Evolutionary conservation across 2,329 filamentous ascomycete species (phyloP).

Genomic region (Amesomyces nigricolor): DNA sequence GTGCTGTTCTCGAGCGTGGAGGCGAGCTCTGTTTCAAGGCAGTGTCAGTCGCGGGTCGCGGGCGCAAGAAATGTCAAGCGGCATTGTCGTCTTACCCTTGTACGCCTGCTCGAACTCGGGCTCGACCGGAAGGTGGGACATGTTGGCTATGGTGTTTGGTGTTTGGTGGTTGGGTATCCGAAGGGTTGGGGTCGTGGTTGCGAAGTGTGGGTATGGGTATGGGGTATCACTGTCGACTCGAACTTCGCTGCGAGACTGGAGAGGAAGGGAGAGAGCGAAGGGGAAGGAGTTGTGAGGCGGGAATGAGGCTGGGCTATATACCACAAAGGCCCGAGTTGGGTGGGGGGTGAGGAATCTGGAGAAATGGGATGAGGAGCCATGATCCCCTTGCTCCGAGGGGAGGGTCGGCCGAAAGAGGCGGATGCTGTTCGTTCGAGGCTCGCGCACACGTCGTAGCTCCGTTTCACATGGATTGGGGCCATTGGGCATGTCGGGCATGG

Average conservation of each 20-base stretch:
- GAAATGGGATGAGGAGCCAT: slow-evolving; percentile 10
- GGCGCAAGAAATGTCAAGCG: background rate
- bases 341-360: slow-evolving; percentile 10
- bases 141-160: slow-evolving; percentile 35
- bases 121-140: slow-evolving; percentile 82
- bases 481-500: slow-evolving; percentile 10
- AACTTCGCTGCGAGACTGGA: slow-evolving; percentile 8
- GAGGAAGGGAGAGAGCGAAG: slow-evolving; percentile 7
- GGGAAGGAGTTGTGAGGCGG: slow-evolving; percentile 2
- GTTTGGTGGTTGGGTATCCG: background rate
- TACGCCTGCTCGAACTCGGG: slow-evolving; percentile 99
- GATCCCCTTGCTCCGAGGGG: slow-evolving; percentile 10
- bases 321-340: background rate
- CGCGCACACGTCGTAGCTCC: slow-evolving; percentile 4
- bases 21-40: slow-evolving; percentile 66
- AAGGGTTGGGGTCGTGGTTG: background rate
- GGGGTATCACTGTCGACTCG: slow-evolving; percentile 12
- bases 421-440: slow-evolving; percentile 1
- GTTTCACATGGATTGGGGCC: slow-evolving; percentile 14
- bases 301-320: slow-evolving; percentile 17
- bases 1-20: slow-evolving; percentile 91
- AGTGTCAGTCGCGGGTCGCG: slow-evolving; percentile 9
- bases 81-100: slow-evolving; percentile 59
- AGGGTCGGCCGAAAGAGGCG: slow-evolving; percentile 13
- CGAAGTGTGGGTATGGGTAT: background rate